phyloP scores from a whole-genome alignment of 1,284 basidiomycete genomes.

The Omphalotus olearius region DNA sequence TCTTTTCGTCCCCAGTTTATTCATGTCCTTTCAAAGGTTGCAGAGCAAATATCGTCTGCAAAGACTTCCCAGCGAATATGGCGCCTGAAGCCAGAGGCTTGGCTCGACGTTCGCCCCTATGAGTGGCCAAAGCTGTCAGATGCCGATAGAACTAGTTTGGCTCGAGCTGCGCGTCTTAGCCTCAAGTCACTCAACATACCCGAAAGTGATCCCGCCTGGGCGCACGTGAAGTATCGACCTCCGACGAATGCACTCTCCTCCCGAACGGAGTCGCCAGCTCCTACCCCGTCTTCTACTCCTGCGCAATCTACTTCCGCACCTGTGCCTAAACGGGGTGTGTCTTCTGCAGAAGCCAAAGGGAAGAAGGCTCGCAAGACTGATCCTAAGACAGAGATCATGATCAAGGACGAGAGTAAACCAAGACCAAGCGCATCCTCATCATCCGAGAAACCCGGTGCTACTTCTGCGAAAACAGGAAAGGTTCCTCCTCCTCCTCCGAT shows the following conservation, averaged over 20 bases:
- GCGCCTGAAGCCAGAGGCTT: conserved; percentile 48
- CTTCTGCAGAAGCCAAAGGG: conserved; percentile 40
- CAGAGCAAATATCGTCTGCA: conserved; percentile 35
- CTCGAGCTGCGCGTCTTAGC: conserved; percentile 42
- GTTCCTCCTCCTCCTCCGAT: background rate
- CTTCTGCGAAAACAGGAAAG: background rate
- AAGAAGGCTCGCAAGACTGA: conserved; percentile 40
- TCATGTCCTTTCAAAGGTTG: conserved; percentile 35
- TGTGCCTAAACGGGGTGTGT: conserved; percentile 36
- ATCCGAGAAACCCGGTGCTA: conserved; percentile 14
- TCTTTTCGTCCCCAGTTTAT: conserved; percentile 1
- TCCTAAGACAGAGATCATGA: conserved; percentile 40
- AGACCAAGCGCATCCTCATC: conserved; percentile 16
- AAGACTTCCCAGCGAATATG: conserved; percentile 36
- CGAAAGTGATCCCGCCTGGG: conserved; percentile 54
- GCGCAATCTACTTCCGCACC: conserved; percentile 11
- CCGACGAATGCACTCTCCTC: conserved; percentile 3
- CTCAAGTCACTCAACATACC: conserved; percentile 49
- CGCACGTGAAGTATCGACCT: conserved; percentile 31
- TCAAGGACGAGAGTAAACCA: conserved; percentile 49
- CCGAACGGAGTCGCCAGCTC: conserved; percentile 2
- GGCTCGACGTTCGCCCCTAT: conserved; percentile 66
- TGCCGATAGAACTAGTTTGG: conserved; percentile 39
- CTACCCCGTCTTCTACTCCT: conserved; percentile 11
- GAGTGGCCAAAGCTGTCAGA: conserved; percentile 49